Evolutionary conservation across 2,329 filamentous ascomycete species (phyloP).

Genomic region (Trichoderma sp.): DNA sequence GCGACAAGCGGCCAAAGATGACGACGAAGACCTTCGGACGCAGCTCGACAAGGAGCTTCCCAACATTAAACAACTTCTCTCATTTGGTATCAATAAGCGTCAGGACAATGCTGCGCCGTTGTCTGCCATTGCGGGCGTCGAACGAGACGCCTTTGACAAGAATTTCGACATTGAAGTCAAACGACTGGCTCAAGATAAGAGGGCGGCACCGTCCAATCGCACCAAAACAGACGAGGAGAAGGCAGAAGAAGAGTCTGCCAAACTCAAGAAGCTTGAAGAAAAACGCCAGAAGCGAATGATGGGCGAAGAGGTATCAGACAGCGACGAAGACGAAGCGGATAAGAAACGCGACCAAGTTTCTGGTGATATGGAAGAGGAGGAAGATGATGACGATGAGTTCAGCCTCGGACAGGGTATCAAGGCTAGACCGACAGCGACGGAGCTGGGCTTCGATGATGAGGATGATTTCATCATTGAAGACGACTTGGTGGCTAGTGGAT

Average conservation of each 20-base stretch:
- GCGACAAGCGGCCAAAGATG: constrained; percentile 87
- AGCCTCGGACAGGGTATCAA: constrained; percentile 62
- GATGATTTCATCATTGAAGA: constrained; percentile 93
- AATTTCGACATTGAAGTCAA: constrained; percentile 85
- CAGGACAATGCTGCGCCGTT: constrained; percentile 28
- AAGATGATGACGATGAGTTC: constrained; percentile 54
- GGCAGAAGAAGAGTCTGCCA: constrained; percentile 72
- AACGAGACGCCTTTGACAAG: constrained; percentile 71
- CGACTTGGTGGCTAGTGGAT: constrained; percentile 80
- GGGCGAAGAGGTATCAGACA: constrained; percentile 71
- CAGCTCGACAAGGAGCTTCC: constrained; percentile 82
- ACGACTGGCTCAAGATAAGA: constrained; percentile 79
- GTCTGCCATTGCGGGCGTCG: constrained; percentile 51
- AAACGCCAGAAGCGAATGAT: constrained; percentile 84
- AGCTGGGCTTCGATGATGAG: constrained; percentile 83
- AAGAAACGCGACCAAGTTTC: constrained; percentile 37
- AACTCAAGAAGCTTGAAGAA: constrained; percentile 78
- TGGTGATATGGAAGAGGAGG: constrained; percentile 42
- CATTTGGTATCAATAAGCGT: constrained; percentile 45
- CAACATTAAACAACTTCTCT: constrained; percentile 73
- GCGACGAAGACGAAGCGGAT: constrained; percentile 57
- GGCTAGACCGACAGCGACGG: constrained; percentile 56
- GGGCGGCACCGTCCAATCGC: constrained; percentile 80
- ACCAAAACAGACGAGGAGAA: constrained; percentile 92
- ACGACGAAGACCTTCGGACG: constrained; percentile 83